Percentiles rank a stretch among this genome's conserved stretches.
phyloP scores from a whole-genome alignment of 345 rosid genomes.

The Lepidium africanum region DNA sequence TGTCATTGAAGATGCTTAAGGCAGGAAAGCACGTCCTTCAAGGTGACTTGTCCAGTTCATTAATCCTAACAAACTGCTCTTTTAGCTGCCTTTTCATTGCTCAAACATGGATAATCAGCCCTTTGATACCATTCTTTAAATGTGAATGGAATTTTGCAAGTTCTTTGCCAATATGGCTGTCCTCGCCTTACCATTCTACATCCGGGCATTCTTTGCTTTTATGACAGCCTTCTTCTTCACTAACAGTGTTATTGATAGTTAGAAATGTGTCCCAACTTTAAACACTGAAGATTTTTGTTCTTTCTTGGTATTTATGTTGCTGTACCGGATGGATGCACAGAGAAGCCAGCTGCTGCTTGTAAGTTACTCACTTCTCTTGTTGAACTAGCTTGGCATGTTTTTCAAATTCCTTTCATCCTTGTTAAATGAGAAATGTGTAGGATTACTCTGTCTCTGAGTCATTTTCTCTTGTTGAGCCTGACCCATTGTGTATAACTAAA shows the following conservation, averaged over 20 bases:
- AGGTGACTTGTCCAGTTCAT: conserved; percentile 36
- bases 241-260: not conserved
- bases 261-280: not conserved
- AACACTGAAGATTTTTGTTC: conserved; percentile 26
- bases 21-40: conserved; percentile 91
- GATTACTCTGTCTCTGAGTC: not conserved
- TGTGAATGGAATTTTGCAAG: not conserved
- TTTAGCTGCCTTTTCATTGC: not conserved
- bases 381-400: not conserved
- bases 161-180: not conserved
- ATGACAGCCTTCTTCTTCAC: not conserved
- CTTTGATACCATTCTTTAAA: not conserved
- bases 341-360: conserved; percentile 96
- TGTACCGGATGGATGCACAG: conserved; percentile 46
- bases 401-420: conserved; percentile 1
- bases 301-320: conserved; percentile 33
- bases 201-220: not conserved
- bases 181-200: not conserved
- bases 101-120: not conserved
- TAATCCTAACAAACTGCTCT: not conserved
- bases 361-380: conserved; percentile 34
- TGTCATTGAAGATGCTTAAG: conserved; percentile 70
- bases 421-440: not conserved
- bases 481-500: not conserved
- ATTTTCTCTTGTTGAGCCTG: not conserved